Evolutionary conservation across 176 grass and related monocot genomes (phyloP).

Genomic region (Luzula sylvatica): DNA sequence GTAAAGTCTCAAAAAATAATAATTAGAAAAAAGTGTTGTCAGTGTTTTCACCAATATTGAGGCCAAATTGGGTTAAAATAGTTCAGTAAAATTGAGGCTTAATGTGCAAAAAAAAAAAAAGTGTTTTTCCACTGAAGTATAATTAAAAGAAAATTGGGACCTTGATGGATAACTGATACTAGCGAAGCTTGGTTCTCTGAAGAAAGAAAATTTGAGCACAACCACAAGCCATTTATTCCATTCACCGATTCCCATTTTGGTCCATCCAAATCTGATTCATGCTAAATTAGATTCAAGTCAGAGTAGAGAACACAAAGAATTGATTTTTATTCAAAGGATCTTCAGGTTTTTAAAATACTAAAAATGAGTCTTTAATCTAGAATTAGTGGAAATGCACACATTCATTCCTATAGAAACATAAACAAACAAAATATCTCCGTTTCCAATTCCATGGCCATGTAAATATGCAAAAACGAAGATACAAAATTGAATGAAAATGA

Average conservation of each 20-base stretch:
- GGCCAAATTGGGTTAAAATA: background rate
- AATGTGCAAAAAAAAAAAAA: background rate
- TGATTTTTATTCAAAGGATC: background rate
- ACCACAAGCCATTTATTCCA: constrained; percentile 18
- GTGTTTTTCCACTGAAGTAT: background rate
- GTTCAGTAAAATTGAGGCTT: no score
- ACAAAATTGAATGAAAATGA: background rate
- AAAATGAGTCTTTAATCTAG: background rate
- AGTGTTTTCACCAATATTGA: background rate
- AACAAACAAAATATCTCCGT: background rate
- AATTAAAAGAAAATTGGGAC: background rate
- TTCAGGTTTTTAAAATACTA: constrained; percentile 3
- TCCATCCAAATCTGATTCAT: background rate
- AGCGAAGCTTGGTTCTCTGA: constrained; percentile 11
- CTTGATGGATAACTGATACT: constrained; percentile 16
- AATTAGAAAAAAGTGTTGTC: constrained; percentile 20
- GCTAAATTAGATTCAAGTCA: background rate
- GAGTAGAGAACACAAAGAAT: background rate
- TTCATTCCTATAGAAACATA: background rate
- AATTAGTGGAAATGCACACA: background rate
- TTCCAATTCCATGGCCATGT: background rate
- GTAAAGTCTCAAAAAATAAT: constrained; percentile 24
- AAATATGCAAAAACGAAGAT: background rate
- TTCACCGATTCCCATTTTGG: background rate
- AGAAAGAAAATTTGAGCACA: constrained; percentile 22